phyloP scores from a whole-genome alignment of 805 yeast genomes.

The Priceomyces castillae region DNA sequence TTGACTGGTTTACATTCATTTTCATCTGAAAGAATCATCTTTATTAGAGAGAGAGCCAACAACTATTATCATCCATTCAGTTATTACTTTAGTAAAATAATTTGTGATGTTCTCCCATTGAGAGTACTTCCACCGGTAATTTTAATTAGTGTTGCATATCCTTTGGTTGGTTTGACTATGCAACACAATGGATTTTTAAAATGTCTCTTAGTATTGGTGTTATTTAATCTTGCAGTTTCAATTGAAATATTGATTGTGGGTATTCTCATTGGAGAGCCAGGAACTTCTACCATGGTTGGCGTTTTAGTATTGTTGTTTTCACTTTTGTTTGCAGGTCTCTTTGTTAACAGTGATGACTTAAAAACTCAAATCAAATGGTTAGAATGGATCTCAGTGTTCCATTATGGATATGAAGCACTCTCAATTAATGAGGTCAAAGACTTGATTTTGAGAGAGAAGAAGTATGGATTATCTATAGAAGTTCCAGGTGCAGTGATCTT shows the following conservation, averaged over 20 bases:
- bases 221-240: constrained; percentile 86
- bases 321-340: constrained; percentile 87
- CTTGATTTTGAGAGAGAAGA: constrained; percentile 77
- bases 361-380: constrained; percentile 60
- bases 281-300: constrained; percentile 87
- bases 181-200: constrained; percentile 70
- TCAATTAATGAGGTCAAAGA: constrained; percentile 91
- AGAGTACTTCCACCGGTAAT: constrained; percentile 90
- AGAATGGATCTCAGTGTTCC: constrained; percentile 86
- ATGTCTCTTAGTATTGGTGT: constrained; percentile 63
- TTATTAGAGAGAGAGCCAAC: constrained; percentile 90
- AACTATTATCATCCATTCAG: constrained; percentile 88
- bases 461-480: constrained; percentile 89
- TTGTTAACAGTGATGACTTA: constrained; percentile 73
- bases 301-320: constrained; percentile 82
- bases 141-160: constrained; percentile 77
- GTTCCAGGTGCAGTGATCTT: constrained; percentile 97
- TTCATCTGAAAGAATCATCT: constrained; percentile 82
- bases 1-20: constrained; percentile 89
- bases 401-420: constrained; percentile 92
- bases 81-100: constrained; percentile 78
- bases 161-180: constrained; percentile 84
- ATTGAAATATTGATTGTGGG: constrained; percentile 85
- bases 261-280: constrained; percentile 80
- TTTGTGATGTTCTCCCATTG: constrained; percentile 90